These are phyloP conservation scores for Vitis vinifera DNA, from an alignment of 164 flowering plant species.

Conservation along the genomic window ASM3070453v1 NC_081818.1:24430001-24430500, in stretches of 20 bases:
- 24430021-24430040: too few species aligned
- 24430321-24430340: constrained; percentile 76
- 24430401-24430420: constrained; percentile 76
- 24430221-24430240: constrained; percentile 66
- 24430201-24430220: constrained; percentile 91
- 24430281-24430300: constrained; percentile 67
- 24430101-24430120: too few species aligned
- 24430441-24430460: constrained; percentile 67
- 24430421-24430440: constrained; percentile 55
- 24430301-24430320: constrained; percentile 75
- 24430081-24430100: too few species aligned
- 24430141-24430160: too few species aligned
- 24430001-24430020: too few species aligned
- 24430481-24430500: constrained; percentile 85
- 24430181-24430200: background rate
- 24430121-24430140: too few species aligned
- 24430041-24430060: too few species aligned
- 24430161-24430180: background rate
- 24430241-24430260: constrained; percentile 89
- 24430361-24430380: constrained; percentile 87
- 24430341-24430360: constrained; percentile 88
- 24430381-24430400: constrained; percentile 82
- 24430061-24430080: too few species aligned
- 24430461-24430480: constrained; percentile 76
- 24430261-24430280: constrained; percentile 97